Conservation (phyloP, 129 eudicot species). For the Artemisia argyi region DNA sequence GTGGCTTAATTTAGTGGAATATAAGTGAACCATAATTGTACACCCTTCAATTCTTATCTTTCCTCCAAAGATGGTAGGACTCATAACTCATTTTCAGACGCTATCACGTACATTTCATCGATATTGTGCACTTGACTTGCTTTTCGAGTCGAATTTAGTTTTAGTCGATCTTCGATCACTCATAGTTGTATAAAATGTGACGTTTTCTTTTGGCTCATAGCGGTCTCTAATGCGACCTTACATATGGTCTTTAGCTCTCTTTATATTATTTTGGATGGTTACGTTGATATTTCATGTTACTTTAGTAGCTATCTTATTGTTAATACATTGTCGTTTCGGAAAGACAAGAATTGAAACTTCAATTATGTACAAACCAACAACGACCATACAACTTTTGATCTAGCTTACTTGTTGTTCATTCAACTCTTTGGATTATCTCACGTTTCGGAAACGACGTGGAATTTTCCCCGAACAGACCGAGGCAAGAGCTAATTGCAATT, state of each 20-base stretch:
- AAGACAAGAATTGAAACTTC: too few relatives aligned
- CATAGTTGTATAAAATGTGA: background rate
- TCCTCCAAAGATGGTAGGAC: conserved; percentile 1
- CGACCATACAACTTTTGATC: too few relatives aligned
- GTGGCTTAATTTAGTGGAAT: background rate
- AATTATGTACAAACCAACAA: too few relatives aligned
- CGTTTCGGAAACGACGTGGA: too few relatives aligned
- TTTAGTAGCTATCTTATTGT: too few relatives aligned
- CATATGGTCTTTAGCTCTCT: background rate
- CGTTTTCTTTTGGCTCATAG: background rate
- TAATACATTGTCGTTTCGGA: too few relatives aligned
- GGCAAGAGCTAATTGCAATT: too few relatives aligned
- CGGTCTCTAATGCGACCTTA: background rate
- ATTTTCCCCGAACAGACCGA: too few relatives aligned
- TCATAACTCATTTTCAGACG: background rate
- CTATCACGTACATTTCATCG: background rate
- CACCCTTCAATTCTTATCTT: conserved; percentile 3
- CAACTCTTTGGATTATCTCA: too few relatives aligned
- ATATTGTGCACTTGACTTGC: background rate
- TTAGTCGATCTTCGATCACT: background rate
- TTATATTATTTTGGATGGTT: background rate
- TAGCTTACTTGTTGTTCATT: too few relatives aligned
- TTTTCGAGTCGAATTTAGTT: background rate
- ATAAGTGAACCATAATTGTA: background rate
- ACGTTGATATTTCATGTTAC: background rate